Conservation (phyloP, 768 basidiomycete genomes). For the Pisolithus sp. region DNA sequence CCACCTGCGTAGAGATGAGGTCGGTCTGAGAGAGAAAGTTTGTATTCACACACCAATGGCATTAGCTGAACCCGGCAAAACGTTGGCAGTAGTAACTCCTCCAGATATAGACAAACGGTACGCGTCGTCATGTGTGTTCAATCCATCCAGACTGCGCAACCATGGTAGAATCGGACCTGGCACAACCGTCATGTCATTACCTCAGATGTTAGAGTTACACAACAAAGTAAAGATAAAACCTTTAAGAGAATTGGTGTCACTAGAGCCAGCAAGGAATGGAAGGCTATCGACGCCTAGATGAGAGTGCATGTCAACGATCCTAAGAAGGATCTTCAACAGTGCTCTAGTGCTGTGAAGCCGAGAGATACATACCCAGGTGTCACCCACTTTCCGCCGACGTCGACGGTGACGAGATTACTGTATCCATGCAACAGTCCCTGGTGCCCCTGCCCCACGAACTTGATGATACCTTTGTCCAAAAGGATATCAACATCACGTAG, state of each 20-base stretch:
- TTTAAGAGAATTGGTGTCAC: slow-evolving; percentile 51
- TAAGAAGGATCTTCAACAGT: slow-evolving; percentile 4
- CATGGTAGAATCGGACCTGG: slow-evolving; percentile 56
- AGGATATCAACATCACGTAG: slow-evolving; percentile 54
- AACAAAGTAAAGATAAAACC: too few species aligned
- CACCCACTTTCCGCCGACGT: slow-evolving; percentile 61
- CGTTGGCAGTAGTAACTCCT: slow-evolving; percentile 65
- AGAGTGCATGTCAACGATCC: slow-evolving; percentile 52
- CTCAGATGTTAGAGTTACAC: too few species aligned
- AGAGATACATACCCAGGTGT: slow-evolving; percentile 35
- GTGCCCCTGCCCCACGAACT: slow-evolving; percentile 38
- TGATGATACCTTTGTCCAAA: slow-evolving; percentile 58
- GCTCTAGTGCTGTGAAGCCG: neutral
- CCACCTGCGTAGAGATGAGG: slow-evolving; percentile 41
- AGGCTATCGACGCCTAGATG: slow-evolving; percentile 42
- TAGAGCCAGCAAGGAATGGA: slow-evolving; percentile 36
- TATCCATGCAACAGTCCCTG: slow-evolving; percentile 10
- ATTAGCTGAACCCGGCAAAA: slow-evolving; percentile 65
- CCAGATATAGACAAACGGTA: slow-evolving; percentile 57
- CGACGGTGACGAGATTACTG: slow-evolving; percentile 32
- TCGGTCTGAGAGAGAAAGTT: neutral
- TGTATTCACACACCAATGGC: slow-evolving; percentile 45
- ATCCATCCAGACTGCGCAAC: slow-evolving; percentile 62
- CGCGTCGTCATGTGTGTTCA: slow-evolving; percentile 69
- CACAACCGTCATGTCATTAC: neutral